These are phyloP conservation scores for Aspergillus persii DNA, from an alignment of 2,329 filamentous ascomycete species.

Conservation along the genomic window DNA sequence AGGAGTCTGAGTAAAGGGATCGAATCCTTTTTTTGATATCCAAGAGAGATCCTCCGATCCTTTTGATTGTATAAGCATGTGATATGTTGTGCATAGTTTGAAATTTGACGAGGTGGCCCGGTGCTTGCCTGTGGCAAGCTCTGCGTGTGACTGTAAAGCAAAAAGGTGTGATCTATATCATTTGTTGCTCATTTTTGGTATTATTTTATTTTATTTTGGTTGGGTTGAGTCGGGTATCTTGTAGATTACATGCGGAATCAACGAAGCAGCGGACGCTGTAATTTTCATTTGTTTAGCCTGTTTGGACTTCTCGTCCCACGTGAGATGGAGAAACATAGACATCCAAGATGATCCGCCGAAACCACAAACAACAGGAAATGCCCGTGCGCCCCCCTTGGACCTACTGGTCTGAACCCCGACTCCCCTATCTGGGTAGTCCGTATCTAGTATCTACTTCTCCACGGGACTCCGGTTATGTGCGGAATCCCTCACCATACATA, in stretches of 20 bases:
- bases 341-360: too few species aligned
- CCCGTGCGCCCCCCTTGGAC: too few species aligned
- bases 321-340: background rate
- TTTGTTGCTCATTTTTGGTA: background rate
- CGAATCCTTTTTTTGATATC: background rate
- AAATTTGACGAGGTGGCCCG: background rate
- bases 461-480: background rate
- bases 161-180: conserved; percentile 4
- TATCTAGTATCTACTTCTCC: background rate
- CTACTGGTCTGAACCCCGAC: too few species aligned
- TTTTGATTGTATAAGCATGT: conserved; percentile 2
- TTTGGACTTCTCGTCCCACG: background rate
- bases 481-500: background rate
- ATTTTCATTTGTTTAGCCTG: conserved; percentile 23
- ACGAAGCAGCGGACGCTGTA: conserved; percentile 27
- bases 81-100: conserved; percentile 8
- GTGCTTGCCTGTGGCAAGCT: conserved; percentile 6
- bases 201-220: conserved; percentile 22
- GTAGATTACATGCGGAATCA: conserved; percentile 36
- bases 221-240: conserved; percentile 26
- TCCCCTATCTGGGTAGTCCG: background rate
- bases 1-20: conserved; percentile 33
- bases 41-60: background rate
- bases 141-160: conserved; percentile 15
- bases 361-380: background rate